Evolutionary conservation across 2,329 filamentous ascomycete species (phyloP).

Genomic region (Scedosporium dehoogii): DNA sequence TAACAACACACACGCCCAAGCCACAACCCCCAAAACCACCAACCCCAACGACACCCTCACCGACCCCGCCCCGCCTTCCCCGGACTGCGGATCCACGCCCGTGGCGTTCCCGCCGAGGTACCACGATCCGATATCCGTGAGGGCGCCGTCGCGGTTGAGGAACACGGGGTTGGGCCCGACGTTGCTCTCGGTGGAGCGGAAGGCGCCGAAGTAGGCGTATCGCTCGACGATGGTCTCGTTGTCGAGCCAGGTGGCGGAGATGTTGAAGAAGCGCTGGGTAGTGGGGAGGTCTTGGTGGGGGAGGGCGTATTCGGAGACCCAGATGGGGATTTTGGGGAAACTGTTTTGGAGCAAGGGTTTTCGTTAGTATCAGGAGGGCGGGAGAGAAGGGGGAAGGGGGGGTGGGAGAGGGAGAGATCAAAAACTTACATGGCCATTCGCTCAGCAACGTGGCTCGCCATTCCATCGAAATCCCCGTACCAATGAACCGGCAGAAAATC

Average conservation of each 20-base stretch:
- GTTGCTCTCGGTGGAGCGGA: conserved; percentile 59
- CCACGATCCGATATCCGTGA: conserved; percentile 70
- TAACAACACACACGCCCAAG: neutral
- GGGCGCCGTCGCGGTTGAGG: conserved; percentile 53
- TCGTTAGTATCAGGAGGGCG: neutral
- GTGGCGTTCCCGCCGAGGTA: conserved; percentile 54
- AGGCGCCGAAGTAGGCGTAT: conserved; percentile 70
- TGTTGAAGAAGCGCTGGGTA: conserved; percentile 60
- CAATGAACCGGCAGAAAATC: conserved; percentile 57
- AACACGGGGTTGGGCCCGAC: conserved; percentile 65
- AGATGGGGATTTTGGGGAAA: conserved; percentile 54
- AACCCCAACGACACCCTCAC: neutral
- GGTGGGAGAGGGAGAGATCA: neutral
- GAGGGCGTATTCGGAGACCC: conserved; percentile 71
- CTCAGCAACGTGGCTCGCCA: conserved; percentile 57
- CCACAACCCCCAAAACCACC: neutral
- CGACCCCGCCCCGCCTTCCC: neutral
- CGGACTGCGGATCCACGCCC: conserved; percentile 27
- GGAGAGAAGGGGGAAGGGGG: neutral
- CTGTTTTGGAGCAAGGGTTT: conserved; percentile 20
- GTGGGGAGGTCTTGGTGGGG: conserved; percentile 43
- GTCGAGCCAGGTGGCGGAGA: conserved; percentile 57
- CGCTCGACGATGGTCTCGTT: conserved; percentile 42
- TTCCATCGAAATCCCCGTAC: conserved; percentile 60
- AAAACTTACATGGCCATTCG: conserved; percentile 22